Base-by-base conservation (phyloP, 495 filamentous ascomycete genomes). In the Xylaria scruposa region DNA sequence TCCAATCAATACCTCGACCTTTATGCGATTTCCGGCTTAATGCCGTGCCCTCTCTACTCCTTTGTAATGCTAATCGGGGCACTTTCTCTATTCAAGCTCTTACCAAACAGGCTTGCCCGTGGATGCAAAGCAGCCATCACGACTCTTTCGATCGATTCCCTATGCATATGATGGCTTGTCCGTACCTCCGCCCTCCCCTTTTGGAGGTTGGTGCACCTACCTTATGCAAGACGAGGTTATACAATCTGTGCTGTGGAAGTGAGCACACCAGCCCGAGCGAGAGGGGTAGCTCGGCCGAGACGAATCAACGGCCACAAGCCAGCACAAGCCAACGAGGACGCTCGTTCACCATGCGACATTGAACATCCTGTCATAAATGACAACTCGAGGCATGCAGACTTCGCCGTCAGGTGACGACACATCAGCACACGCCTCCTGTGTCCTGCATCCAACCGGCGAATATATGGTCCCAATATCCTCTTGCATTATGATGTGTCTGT, bases 351-450 rank as follows among this genome's bases (percentile, higher is more conserved):
- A 70, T 47, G n/a, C 59, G 44, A 29, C 26, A 51, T 64, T 49
- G 46, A 56, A 60, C 17, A 65, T 60, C 36, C n/a, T 42, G 68
- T 58, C 51, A 66, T 36, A 65, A 71, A 67, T 67, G 36, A 67
- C 36, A 38, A 42, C 44, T 60, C 56, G 56, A 26, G 21, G 51
- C 51, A 49, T 67, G 70, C 47, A 59, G 33, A 44, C 42, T 7
- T 38, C 24, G 40, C 38, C 40, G 62, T 71, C 70, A 71, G 70
- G 51, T 71, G 62, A 67, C n/a, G 62, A n/a, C n/a, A 67, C 61
- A 71, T 29, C 62, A 63, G 29, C 38, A 42, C 60, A 44, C 51
- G 19, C 33, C 40, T 65, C 62, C 29, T 38, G 38, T 29, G 15
- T 0, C 60, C 49, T 67, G 62, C 33, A 60, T 49, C 47, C 67